These are phyloP conservation scores for Cinnamomum chago DNA, from an alignment of 164 flowering plant genomes.

Conservation along the genomic window DNA sequence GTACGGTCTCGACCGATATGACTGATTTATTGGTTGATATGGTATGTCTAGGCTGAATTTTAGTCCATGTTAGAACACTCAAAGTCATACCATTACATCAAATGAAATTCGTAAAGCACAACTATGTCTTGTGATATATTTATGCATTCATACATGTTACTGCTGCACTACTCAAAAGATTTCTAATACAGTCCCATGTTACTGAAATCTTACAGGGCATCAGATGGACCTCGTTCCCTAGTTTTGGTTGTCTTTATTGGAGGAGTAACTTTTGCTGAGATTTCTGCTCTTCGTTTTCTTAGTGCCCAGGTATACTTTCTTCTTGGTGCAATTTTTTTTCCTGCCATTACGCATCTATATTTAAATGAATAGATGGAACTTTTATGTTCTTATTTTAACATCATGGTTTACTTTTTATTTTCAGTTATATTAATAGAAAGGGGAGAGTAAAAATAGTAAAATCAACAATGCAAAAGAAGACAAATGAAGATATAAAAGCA, in stretches of 20 bases:
- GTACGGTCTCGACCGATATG: too few relatives aligned
- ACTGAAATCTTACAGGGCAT: conserved; percentile 33
- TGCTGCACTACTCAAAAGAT: neutral
- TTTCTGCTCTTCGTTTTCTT: conserved; percentile 91
- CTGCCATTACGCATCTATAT: neutral
- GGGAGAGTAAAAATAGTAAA: too few relatives aligned
- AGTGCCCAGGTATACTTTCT: conserved; percentile 60
- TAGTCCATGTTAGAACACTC: too few relatives aligned
- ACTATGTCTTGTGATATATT: neutral
- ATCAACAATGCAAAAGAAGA: too few relatives aligned
- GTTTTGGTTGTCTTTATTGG: conserved; percentile 96
- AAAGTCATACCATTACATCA: neutral
- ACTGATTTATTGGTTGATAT: too few relatives aligned
- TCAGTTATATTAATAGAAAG: too few relatives aligned
- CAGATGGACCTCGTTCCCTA: conserved; percentile 78
- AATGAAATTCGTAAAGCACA: neutral
- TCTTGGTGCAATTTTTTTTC: neutral
- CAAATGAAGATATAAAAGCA: too few relatives aligned
- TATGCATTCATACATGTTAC: neutral
- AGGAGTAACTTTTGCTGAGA: conserved; percentile 97
- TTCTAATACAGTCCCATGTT: neutral
- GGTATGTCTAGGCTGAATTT: too few relatives aligned
- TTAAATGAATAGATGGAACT: neutral
- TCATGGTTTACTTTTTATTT: too few relatives aligned
- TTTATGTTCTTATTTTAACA: too few relatives aligned